phyloP scores from a whole-genome alignment of 2,329 filamentous ascomycete genomes.

The Furcasterigmium sp. region DNA sequence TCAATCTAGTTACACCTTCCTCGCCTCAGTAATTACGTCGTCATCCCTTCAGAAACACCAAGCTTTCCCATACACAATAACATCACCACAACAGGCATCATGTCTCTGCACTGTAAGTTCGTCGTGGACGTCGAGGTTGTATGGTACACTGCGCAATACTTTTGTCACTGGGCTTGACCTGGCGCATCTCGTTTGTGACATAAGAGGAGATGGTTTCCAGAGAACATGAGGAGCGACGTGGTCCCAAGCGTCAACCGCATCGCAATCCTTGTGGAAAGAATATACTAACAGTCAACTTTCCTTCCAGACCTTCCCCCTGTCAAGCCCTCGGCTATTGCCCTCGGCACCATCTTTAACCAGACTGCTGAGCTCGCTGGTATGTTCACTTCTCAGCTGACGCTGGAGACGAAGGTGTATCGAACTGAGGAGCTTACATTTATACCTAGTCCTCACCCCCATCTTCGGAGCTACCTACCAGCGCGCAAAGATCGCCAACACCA shows the following conservation, averaged over 20 bases:
- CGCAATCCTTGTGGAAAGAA: too few relatives aligned
- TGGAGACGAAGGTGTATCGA: too few relatives aligned
- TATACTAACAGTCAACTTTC: slow-evolving; percentile 6
- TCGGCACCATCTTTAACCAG: slow-evolving; percentile 96
- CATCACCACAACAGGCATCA: slow-evolving; percentile 25
- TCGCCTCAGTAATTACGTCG: not conserved
- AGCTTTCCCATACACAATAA: slow-evolving; percentile 3
- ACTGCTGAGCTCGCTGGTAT: slow-evolving; percentile 69
- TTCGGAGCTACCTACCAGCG: slow-evolving; percentile 94
- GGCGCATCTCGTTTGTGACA: too few relatives aligned
- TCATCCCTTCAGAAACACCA: not conserved
- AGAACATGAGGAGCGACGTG: too few relatives aligned
- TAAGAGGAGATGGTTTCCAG: too few relatives aligned
- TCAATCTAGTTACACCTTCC: not conserved
- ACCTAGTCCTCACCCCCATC: slow-evolving; percentile 69
- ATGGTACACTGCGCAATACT: too few relatives aligned
- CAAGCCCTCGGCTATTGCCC: slow-evolving; percentile 95
- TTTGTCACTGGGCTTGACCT: too few relatives aligned
- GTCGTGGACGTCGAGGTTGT: too few relatives aligned
- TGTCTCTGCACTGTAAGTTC: slow-evolving; percentile 56
- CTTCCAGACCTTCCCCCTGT: slow-evolving; percentile 61
- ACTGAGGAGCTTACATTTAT: too few relatives aligned
- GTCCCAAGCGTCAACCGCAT: too few relatives aligned
- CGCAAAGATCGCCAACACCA: slow-evolving; percentile 85
- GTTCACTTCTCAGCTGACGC: too few relatives aligned